Evolutionary conservation across 495 filamentous ascomycete genomes (phyloP).

Genomic region (Glarea lozoyensis): DNA sequence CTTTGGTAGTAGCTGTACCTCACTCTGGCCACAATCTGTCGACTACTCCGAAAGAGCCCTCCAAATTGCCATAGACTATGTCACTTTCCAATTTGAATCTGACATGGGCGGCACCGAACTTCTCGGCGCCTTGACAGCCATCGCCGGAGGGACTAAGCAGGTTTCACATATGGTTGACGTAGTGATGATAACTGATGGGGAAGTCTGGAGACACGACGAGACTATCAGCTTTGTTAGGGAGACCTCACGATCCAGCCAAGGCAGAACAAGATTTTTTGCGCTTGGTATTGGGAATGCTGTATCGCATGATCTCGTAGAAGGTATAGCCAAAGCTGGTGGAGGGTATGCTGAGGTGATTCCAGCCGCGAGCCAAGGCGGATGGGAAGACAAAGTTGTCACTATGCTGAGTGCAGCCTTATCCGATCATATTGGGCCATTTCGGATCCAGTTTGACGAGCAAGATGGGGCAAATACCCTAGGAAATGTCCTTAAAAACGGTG

Average conservation of each 20-base stretch:
- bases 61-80: slow-evolving; percentile 33
- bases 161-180: background rate
- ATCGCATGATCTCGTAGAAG: slow-evolving; percentile 46
- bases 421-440: background rate
- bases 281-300: slow-evolving; percentile 46
- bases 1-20: slow-evolving; percentile 36
- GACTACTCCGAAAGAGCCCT: slow-evolving; percentile 35
- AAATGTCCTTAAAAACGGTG: background rate
- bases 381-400: slow-evolving; percentile 39
- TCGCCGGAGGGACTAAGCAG: slow-evolving; percentile 15
- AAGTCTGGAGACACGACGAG: background rate
- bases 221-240: slow-evolving; percentile 37
- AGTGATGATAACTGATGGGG: background rate
- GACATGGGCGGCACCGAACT: slow-evolving; percentile 50
- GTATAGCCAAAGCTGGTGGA: slow-evolving; percentile 43
- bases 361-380: slow-evolving; percentile 23
- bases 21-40: slow-evolving; percentile 41
- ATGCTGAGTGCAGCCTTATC: slow-evolving; percentile 50
- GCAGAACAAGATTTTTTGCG: slow-evolving; percentile 42
- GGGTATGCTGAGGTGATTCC: slow-evolving; percentile 46
- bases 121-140: slow-evolving; percentile 29
- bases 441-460: background rate
- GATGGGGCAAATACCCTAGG: background rate
- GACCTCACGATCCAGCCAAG: slow-evolving; percentile 24
- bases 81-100: slow-evolving; percentile 27